These are phyloP conservation scores for Penicillium paxilli DNA, from an alignment of 495 filamentous ascomycete species.

Conservation along the genomic window DNA sequence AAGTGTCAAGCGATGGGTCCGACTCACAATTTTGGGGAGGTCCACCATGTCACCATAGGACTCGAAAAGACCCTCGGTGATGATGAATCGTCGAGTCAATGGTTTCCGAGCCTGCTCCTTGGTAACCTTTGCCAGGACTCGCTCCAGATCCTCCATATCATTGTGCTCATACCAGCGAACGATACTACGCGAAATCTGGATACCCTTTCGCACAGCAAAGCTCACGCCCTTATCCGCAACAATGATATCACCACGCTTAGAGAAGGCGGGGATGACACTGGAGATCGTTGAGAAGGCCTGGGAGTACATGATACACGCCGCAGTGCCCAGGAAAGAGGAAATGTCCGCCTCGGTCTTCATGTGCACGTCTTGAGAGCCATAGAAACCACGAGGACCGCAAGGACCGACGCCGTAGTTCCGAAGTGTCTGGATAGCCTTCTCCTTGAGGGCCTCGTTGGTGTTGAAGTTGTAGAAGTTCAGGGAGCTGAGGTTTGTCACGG, in stretches of 20 bases:
- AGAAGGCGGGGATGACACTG: constrained; percentile 92
- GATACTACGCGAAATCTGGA: constrained; percentile 88
- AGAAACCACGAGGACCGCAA: constrained; percentile 95
- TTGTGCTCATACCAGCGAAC: constrained; percentile 96
- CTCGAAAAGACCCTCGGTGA: constrained; percentile 95
- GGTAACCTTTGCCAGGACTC: constrained; percentile 78
- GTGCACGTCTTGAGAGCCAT: constrained; percentile 97
- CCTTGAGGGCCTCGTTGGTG: constrained; percentile 85
- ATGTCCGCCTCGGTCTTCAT: constrained; percentile 96
- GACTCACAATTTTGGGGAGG: constrained; percentile 77
- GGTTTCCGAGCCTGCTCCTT: constrained; percentile 87
- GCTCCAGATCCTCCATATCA: constrained; percentile 90
- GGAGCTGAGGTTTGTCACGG: constrained; percentile 87
- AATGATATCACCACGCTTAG: constrained; percentile 96
- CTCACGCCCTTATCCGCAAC: constrained; percentile 95
- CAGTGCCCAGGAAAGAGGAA: constrained; percentile 79
- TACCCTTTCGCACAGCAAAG: constrained; percentile 88
- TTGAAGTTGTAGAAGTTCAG: constrained; percentile 98
- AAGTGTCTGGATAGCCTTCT: constrained; percentile 89
- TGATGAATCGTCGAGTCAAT: constrained; percentile 89
- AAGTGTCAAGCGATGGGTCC: not conserved
- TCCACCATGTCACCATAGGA: constrained; percentile 82
- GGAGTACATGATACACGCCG: constrained; percentile 89
- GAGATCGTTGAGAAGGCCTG: constrained; percentile 95
- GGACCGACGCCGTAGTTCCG: constrained; percentile 95